Percentiles rank a stretch among this genome's conserved stretches.
These are phyloP conservation scores for Aurantiochytrium sp. DNA, from an alignment of 108 stramenopile genomes.

Conservation along the genomic window DNA sequence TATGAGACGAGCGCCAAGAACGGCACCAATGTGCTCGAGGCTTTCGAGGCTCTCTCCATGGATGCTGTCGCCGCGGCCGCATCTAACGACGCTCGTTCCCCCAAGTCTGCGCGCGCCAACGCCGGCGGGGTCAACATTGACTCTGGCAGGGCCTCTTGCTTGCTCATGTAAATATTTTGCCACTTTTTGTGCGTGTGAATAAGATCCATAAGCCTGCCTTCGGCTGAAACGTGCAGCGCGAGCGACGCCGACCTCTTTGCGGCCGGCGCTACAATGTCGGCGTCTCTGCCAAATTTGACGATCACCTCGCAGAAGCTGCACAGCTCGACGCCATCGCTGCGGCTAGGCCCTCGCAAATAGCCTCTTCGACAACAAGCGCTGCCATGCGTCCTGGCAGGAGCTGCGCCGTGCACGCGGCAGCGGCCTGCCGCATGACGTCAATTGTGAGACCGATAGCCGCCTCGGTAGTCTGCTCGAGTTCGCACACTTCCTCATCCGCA, in stretches of 20 bases:
- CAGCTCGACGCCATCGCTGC: no score
- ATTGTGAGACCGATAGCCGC: neutral
- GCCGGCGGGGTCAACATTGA: neutral
- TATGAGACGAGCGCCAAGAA: constrained; percentile 94
- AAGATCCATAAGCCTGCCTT: neutral
- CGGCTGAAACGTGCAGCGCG: no score
- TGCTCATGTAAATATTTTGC: neutral
- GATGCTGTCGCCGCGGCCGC: neutral
- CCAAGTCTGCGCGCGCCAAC: neutral
- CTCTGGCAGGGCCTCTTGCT: neutral
- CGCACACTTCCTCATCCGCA: neutral
- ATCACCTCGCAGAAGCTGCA: no score
- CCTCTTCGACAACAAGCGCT: neutral
- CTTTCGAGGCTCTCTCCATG: constrained; percentile 72
- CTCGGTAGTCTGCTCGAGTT: neutral
- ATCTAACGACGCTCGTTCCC: neutral
- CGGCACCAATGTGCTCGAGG: constrained; percentile 80
- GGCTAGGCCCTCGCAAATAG: no score
- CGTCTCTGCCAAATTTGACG: no score
- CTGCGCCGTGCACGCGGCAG: neutral
- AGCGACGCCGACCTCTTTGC: no score
- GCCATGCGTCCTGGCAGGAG: neutral
- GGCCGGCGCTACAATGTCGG: no score
- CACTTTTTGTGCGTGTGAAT: neutral
- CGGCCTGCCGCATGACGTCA: neutral